Percentiles rank a stretch among this genome's conserved stretches.
Evolutionary conservation across 2,329 filamentous ascomycete genomes (phyloP).

Genomic region (Ceratocystis smalleyi): DNA sequence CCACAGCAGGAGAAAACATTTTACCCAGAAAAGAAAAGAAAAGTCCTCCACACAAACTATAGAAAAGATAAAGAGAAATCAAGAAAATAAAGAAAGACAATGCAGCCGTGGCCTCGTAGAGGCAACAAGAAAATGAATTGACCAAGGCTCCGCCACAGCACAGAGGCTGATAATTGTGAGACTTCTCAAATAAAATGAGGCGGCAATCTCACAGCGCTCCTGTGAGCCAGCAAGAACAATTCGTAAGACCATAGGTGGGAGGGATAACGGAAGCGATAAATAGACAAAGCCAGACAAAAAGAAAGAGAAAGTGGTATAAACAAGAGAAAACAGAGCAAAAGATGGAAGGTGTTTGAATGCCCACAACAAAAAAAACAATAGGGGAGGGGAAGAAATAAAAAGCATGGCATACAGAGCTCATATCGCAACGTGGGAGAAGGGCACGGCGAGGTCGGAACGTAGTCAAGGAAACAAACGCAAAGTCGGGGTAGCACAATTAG

Average conservation of each 20-base stretch:
- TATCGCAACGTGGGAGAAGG: conserved; percentile 12
- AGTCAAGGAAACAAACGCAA: conserved; percentile 4
- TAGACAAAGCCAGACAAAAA: conserved; percentile 4
- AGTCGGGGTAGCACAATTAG: neutral
- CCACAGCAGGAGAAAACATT: conserved; percentile 15
- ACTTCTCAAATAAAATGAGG: neutral
- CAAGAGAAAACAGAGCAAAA: conserved; percentile 14
- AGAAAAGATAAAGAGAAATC: neutral
- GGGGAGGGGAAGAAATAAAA: conserved; percentile 5
- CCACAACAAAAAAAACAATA: neutral
- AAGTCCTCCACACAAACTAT: conserved; percentile 4
- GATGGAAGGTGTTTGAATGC: neutral
- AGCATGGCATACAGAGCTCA: conserved; percentile 17
- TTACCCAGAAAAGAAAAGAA: conserved; percentile 12
- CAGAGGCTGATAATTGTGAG: neutral
- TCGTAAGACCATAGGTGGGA: too few species aligned
- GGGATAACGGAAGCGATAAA: neutral
- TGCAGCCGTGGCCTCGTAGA: neutral
- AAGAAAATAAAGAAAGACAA: neutral
- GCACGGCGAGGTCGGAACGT: conserved; percentile 8
- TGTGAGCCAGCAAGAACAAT: too few species aligned
- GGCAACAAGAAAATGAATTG: neutral
- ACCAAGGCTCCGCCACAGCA: neutral
- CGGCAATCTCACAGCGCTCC: too few species aligned
- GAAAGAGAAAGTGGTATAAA: conserved; percentile 13